phyloP scores from a whole-genome alignment of 345 rosid species.

The Eucalyptus sp. region DNA sequence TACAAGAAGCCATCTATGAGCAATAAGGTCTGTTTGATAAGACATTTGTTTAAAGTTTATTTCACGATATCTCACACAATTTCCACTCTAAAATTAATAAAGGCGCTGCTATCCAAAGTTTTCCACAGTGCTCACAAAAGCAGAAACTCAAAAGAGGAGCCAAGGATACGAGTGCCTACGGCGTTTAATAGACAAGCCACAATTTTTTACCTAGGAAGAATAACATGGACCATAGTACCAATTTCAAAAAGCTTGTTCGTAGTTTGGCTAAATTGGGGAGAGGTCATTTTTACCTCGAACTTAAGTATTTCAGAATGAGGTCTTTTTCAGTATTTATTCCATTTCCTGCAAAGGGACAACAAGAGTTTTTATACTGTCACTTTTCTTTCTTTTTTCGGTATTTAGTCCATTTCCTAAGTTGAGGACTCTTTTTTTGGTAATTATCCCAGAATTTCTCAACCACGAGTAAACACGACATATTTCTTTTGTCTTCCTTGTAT shows the following conservation, averaged over 20 bases:
- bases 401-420: neutral
- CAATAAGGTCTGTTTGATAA: neutral
- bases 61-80: rapidly evolving
- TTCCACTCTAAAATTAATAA: neutral
- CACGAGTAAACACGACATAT: neutral
- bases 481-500: neutral
- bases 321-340: no score
- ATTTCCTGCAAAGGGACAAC: no score
- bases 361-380: no score
- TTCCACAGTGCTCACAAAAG: neutral
- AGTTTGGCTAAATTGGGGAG: neutral
- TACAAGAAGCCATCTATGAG: no score
- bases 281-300: neutral
- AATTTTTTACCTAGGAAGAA: neutral
- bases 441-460: neutral
- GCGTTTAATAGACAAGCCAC: neutral
- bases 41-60: no score
- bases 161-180: neutral
- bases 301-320: neutral
- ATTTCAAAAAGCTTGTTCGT: neutral
- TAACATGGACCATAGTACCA: neutral
- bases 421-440: neutral
- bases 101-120: neutral
- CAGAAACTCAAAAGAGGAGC: neutral
- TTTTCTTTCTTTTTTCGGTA: neutral